These are phyloP conservation scores for Urtica urens DNA, from an alignment of 306 rosid genomes.

Conservation along the genomic window DNA sequence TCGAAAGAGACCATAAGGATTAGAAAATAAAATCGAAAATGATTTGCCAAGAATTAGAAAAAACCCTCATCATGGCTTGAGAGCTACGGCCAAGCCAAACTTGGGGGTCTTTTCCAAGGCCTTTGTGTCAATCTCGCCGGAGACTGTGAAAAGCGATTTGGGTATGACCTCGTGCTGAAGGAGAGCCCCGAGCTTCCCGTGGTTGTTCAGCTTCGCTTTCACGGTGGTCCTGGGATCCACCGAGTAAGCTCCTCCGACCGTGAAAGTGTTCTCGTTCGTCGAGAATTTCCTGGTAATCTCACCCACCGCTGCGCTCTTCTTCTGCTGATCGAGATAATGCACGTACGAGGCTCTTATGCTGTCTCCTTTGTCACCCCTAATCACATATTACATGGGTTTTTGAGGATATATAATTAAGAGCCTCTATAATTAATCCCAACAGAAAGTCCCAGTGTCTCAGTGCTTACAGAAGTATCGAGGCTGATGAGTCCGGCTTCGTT, in stretches of 20 bases:
- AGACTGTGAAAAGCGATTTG: constrained; percentile 69
- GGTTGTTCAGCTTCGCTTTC: constrained; percentile 81
- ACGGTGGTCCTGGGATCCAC: constrained; percentile 62
- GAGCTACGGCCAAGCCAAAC: constrained; percentile 78
- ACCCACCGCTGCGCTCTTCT: constrained; percentile 66
- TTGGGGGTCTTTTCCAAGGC: constrained; percentile 66
- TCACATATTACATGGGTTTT: constrained; percentile 5
- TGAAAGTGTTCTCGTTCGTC: constrained; percentile 73
- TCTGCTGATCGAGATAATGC: constrained; percentile 57
- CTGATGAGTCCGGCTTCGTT: constrained; percentile 46
- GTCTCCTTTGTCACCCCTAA: constrained; percentile 92
- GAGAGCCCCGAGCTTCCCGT: constrained; percentile 73
- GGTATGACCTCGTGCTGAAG: constrained; percentile 87
- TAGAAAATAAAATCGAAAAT: constrained; percentile 35
- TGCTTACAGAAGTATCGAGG: constrained; percentile 71
- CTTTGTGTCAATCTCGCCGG: constrained; percentile 91
- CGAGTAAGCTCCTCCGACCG: constrained; percentile 76
- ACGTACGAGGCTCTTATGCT: constrained; percentile 65
- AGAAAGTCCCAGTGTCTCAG: not conserved
- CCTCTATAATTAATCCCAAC: not conserved
- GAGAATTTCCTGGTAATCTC: constrained; percentile 76
- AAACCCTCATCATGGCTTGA: constrained; percentile 58
- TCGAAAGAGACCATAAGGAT: constrained; percentile 52
- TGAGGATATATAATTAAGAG: too few species aligned
- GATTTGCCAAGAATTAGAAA: constrained; percentile 15